Percentiles rank a stretch among this genome's conserved stretches.
Conservation (phyloP, 108 stramenopile genomes). For the Pseudonitzschia multiseries region DNA sequence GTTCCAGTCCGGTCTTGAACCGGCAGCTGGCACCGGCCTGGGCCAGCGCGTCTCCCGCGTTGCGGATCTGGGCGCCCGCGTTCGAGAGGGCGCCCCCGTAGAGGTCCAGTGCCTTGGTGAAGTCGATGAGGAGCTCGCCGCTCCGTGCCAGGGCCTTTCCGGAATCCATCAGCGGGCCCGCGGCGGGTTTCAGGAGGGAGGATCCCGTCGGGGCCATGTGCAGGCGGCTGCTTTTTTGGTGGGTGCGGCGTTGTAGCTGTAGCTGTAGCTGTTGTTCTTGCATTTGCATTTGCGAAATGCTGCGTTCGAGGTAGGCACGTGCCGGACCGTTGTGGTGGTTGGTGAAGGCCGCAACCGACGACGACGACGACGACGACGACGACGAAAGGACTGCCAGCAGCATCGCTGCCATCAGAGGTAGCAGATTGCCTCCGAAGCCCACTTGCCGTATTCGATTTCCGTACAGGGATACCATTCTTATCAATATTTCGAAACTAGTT, state of each 20-base stretch:
- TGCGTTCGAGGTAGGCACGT: background rate
- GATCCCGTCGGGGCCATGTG: conserved; percentile 4
- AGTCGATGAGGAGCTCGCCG: conserved; percentile 75
- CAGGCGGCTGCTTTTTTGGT: background rate
- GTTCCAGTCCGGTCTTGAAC: conserved; percentile 73
- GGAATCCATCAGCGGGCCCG: conserved; percentile 67
- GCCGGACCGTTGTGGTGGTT: background rate
- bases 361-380: background rate
- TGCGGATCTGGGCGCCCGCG: conserved; percentile 66
- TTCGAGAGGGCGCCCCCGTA: conserved; percentile 80
- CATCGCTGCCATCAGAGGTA: background rate
- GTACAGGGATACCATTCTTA: background rate
- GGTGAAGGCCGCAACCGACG: background rate
- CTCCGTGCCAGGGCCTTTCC: conserved; percentile 78
- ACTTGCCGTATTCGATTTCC: background rate
- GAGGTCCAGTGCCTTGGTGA: conserved; percentile 49
- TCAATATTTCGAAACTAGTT: background rate
- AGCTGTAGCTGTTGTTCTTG: background rate
- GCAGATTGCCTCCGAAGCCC: background rate
- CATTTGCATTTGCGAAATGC: too few relatives aligned
- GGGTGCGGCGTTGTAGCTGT: background rate
- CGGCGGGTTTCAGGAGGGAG: conserved; percentile 67
- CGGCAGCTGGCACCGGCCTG: conserved; percentile 80
- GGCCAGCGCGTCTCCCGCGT: conserved; percentile 74
- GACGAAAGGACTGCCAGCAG: background rate